phyloP scores from a whole-genome alignment of 2,329 filamentous ascomycete genomes.

The Cylindrodendrum hubeiense region DNA sequence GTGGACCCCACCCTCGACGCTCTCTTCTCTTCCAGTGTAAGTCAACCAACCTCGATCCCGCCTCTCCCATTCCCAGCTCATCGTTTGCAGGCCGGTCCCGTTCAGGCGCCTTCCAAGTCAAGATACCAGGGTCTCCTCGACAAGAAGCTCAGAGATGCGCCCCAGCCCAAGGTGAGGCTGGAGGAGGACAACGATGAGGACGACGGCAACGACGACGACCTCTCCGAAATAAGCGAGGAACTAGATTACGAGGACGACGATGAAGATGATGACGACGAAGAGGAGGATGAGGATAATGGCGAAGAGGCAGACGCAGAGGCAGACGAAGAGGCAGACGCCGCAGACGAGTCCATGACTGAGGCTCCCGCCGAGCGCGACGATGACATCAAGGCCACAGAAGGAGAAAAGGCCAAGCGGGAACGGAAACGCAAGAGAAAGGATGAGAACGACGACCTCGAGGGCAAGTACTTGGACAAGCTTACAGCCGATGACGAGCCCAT shows the following conservation, averaged over 20 bases:
- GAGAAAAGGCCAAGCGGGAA: constrained; percentile 55
- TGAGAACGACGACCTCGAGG: constrained; percentile 78
- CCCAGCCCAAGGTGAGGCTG: constrained; percentile 41
- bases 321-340: constrained; percentile 56
- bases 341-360: constrained; percentile 52
- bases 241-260: constrained; percentile 50
- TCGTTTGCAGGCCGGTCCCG: constrained; percentile 62
- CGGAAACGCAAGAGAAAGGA: constrained; percentile 77
- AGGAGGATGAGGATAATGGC: constrained; percentile 39
- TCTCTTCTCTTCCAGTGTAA: constrained; percentile 80
- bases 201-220: constrained; percentile 49
- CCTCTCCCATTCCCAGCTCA: constrained; percentile 29
- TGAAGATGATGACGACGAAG: constrained; percentile 41
- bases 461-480: constrained; percentile 76
- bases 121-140: constrained; percentile 57
- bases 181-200: constrained; percentile 49
- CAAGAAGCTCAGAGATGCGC: constrained; percentile 49
- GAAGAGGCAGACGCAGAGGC: constrained; percentile 43
- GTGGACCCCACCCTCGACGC: constrained; percentile 78
- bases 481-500: constrained; percentile 68
- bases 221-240: constrained; percentile 50
- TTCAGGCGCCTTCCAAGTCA: constrained; percentile 58
- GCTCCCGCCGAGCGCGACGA: constrained; percentile 52
- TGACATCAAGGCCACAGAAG: constrained; percentile 49
- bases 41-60: constrained; percentile 48